Evolutionary conservation across 2,329 filamentous ascomycete genomes (phyloP), one percentile per base, ranked within the genome.

Genomic region (Xylariales sp.): DNA sequence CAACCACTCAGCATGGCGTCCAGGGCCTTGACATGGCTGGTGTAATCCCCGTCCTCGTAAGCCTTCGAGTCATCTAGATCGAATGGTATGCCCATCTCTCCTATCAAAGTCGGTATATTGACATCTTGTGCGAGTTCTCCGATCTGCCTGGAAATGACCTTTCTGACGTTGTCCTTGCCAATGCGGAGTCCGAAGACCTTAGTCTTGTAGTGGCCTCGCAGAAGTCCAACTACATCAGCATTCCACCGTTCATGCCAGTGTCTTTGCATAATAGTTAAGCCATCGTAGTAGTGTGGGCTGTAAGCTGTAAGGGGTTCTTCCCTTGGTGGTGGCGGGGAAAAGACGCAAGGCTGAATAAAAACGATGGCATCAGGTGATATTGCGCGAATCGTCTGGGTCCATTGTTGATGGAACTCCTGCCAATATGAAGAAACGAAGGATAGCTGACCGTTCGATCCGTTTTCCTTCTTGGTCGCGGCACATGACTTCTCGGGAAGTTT

Each of bases 201-300:
- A 40, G 31, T 37, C 24, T 36, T 46, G 29, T 53, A 50, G 34
- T 47, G 35, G 4, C 52, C 52, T 6, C 52, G 44, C n/a, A 55
- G 45, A 10, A 55, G 32, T 1, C 50, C 40, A 3, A 55, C 43
- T 2, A 55, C 46, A 31, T 55, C 52, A 19, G 51, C 47, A 35
- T 55, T 54, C 50, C 51, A 55, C 27, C 43, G 31, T 38, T 43
- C 49, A 38, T 54, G 47, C 52, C 51, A 55, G 18, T 51, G 52
- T 18, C 45, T 36, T 25, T 45, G 51, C 52, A 53, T 52, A 11
- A 55, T 35, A 4, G 52, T 55, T 9, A 55, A 36, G 3, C 48
- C 50, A 32, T 55, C 52, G 38, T 55, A 55, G 43, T 50, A 55
- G 31, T 55, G 52, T 3, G 51, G 51, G 25, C 48, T 50, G 45